Conservation (phyloP, 306 rosid species). For the Ziziphus jujuba region DNA sequence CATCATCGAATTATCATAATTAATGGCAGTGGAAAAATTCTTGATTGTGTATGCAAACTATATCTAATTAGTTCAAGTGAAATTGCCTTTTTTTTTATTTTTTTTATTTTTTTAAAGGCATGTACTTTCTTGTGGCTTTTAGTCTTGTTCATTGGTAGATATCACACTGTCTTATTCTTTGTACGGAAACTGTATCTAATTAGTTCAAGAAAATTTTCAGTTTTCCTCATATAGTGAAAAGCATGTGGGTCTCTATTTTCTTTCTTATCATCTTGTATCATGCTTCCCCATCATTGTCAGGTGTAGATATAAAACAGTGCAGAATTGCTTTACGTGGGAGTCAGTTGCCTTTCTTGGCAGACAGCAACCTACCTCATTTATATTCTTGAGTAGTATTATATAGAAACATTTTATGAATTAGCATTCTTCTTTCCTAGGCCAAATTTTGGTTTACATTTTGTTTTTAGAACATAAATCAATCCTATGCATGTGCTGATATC, state of each 20-base stretch:
- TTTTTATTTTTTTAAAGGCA: constrained; percentile 20
- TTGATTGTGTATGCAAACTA: constrained; percentile 61
- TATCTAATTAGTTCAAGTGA: constrained; percentile 16
- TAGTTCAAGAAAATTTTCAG: no score
- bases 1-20: constrained; percentile 81
- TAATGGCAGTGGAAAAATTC: constrained; percentile 64
- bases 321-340: background rate
- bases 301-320: background rate
- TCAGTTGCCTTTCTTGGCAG: background rate
- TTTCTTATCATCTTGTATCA: no score
- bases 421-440: background rate
- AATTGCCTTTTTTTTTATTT: constrained; percentile 28
- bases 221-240: background rate
- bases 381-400: background rate
- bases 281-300: no score
- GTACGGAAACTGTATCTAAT: no score
- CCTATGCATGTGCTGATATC: background rate
- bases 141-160: background rate
- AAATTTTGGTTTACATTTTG: no score
- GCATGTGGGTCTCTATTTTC: no score
- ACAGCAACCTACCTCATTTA: background rate
- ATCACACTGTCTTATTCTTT: background rate
- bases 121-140: constrained; percentile 12
- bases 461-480: background rate
- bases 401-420: background rate